Conservation (phyloP, 345 rosid genomes). For the Limnanthes douglasii region DNA sequence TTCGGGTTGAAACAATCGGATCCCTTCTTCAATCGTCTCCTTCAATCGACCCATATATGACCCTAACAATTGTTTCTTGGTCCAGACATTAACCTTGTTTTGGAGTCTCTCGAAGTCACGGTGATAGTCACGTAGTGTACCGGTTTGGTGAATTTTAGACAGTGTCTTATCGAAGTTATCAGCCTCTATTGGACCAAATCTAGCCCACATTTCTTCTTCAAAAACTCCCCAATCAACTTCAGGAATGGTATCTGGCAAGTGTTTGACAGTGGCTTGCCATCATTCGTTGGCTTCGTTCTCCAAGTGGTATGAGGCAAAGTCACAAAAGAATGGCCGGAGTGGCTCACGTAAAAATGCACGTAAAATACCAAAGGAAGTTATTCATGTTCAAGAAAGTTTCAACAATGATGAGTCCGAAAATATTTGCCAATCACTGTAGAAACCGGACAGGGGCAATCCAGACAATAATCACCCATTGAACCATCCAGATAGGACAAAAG, state of each 20-base stretch:
- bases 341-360: background rate
- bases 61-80: background rate
- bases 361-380: background rate
- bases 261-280: background rate
- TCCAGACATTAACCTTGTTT: background rate
- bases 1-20: constrained; percentile 3
- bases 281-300: background rate
- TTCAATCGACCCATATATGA: background rate
- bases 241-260: no score
- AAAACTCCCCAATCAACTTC: background rate
- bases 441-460: no score
- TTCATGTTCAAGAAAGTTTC: no score
- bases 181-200: background rate
- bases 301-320: background rate
- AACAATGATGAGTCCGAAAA: no score
- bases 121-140: background rate
- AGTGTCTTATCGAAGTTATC: background rate
- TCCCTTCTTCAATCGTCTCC: background rate
- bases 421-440: no score
- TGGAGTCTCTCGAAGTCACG: background rate
- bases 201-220: background rate
- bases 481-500: no score
- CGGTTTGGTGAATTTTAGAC: background rate
- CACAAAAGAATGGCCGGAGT: no score
- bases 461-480: no score